Conservation (phyloP, 2,329 filamentous ascomycete genomes). For the Pseudogymnoascus sp. region DNA sequence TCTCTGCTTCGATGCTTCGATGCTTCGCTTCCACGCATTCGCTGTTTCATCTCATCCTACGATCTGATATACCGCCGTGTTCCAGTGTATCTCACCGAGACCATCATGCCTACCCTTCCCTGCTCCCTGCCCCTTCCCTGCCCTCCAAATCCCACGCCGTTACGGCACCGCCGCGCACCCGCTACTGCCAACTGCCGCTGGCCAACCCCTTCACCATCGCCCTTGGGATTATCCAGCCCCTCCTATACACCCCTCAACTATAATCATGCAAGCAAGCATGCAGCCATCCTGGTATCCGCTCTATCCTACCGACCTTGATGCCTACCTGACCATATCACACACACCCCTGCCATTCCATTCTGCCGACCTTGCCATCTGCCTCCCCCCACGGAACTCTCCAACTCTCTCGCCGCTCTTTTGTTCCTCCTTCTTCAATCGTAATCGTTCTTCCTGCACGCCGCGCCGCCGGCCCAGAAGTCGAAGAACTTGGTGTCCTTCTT, state of each 20-base stretch:
- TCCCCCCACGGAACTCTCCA: neutral
- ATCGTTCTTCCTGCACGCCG: neutral
- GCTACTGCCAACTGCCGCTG: neutral
- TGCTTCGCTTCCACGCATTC: neutral
- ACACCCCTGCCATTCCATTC: neutral
- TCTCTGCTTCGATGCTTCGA: neutral
- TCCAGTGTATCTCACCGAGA: neutral
- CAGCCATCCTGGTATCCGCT: neutral
- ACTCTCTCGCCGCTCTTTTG: neutral
- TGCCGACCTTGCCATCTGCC: neutral
- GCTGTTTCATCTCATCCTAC: neutral
- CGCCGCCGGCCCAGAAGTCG: neutral
- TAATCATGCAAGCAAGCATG: neutral
- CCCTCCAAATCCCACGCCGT: neutral
- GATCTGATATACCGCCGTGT: slow-evolving; percentile 6
- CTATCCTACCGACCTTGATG: neutral
- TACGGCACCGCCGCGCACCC: neutral
- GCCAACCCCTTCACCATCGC: neutral
- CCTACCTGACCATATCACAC: neutral
- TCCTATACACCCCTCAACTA: neutral
- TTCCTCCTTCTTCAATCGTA: neutral
- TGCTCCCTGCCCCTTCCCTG: neutral
- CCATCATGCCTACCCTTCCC: neutral
- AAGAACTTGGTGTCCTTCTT: neutral
- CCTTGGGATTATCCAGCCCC: neutral